Conservation (phyloP, 2,329 filamentous ascomycete genomes). For the Botrytis fragariae region DNA sequence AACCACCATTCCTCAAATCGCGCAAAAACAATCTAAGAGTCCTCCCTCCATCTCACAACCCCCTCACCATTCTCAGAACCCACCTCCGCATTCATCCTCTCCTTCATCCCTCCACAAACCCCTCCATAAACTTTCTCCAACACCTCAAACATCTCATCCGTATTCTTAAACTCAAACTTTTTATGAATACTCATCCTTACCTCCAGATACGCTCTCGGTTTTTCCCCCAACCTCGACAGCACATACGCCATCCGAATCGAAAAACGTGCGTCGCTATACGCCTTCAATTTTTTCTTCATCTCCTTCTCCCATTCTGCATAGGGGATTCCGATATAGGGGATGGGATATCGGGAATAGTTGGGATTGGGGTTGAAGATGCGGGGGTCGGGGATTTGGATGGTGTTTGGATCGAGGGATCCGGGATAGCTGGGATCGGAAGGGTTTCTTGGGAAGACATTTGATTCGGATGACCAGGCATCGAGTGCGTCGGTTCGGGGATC, state of each 20-base stretch:
- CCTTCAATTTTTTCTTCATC: not conserved
- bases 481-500: not conserved
- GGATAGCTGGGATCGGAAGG: too few species aligned
- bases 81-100: too few species aligned
- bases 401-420: too few species aligned
- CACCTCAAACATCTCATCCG: not conserved
- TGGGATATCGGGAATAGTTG: too few species aligned
- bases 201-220: not conserved
- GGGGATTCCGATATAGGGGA: too few species aligned
- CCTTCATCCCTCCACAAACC: not conserved
- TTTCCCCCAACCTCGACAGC: not conserved
- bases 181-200: not conserved
- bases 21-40: too few species aligned
- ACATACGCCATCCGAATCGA: not conserved
- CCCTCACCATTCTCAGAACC: too few species aligned
- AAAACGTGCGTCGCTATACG: not conserved
- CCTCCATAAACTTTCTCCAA: not conserved
- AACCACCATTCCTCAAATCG: not conserved
- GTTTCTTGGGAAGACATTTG: rapidly evolving
- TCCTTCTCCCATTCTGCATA: not conserved
- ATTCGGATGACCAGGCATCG: not conserved
- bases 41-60: too few species aligned
- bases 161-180: not conserved
- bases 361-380: not conserved
- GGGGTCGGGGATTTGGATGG: not conserved